phyloP scores from a whole-genome alignment of 805 yeast species.

The Ascoidea tarda region DNA sequence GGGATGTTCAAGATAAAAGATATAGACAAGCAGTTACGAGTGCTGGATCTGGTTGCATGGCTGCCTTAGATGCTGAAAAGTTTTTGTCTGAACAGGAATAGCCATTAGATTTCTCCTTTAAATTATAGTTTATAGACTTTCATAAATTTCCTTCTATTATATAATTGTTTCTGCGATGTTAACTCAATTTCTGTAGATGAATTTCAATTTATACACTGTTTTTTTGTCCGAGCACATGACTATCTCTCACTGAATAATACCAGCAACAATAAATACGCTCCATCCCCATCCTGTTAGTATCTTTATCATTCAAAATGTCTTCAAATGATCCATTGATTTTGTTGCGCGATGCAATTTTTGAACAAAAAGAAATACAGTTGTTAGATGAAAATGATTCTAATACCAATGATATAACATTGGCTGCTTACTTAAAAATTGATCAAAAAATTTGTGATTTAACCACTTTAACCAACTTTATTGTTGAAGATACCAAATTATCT shows the following conservation, averaged over 20 bases:
- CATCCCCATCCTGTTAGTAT: no score
- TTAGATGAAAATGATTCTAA: slow-evolving; percentile 10
- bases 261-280: no score
- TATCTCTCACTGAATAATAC: no score
- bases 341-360: slow-evolving; percentile 18
- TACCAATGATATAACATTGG: slow-evolving; percentile 23
- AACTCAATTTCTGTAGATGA: no score
- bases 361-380: slow-evolving; percentile 13
- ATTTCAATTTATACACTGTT: no score
- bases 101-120: not conserved
- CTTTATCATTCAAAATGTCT: no score
- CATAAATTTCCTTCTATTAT: no score
- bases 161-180: no score
- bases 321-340: slow-evolving; percentile 15
- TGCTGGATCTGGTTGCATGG: slow-evolving; percentile 99
- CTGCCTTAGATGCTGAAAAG: slow-evolving; percentile 90
- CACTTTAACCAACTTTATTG: not conserved
- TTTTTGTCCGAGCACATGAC: no score
- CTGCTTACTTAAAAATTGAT: slow-evolving; percentile 14
- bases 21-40: slow-evolving; percentile 99
- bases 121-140: no score
- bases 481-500: not conserved
- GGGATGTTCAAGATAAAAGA: slow-evolving; percentile 94
- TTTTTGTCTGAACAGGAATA: slow-evolving; percentile 49
- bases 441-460: not conserved